Percentiles rank a stretch among this genome's conserved stretches.
Conservation (phyloP, 2,329 filamentous ascomycete species). For the Stachybotrys echinatus region DNA sequence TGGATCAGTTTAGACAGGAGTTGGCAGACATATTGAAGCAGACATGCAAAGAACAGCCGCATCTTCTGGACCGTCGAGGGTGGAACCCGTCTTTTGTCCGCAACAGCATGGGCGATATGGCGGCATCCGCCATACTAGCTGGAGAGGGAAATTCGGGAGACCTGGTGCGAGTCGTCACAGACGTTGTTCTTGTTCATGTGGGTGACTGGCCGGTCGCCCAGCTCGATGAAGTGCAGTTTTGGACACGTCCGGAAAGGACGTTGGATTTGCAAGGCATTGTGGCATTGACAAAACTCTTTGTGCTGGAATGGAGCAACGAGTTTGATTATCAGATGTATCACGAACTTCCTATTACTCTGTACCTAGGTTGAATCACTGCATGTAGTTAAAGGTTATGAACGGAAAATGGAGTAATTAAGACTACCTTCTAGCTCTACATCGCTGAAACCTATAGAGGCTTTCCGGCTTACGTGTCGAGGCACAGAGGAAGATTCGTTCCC, state of each 20-base stretch:
- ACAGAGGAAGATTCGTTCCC: too few relatives aligned
- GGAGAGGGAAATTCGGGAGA: constrained; percentile 1
- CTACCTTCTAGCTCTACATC: too few relatives aligned
- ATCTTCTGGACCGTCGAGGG: background rate
- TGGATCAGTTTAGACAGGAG: background rate
- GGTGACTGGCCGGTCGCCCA: background rate
- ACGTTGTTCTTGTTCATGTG: background rate
- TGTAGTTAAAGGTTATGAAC: too few relatives aligned
- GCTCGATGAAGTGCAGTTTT: background rate
- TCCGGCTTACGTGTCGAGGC: too few relatives aligned
- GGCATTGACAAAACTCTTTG: constrained; percentile 1
- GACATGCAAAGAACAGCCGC: background rate
- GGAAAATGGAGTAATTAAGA: too few relatives aligned
- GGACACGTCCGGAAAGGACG: background rate
- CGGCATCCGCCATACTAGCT: background rate
- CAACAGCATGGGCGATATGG: background rate
- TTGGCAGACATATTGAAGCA: background rate
- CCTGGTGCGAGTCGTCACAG: background rate
- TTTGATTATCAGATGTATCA: constrained; percentile 3
- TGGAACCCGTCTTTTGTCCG: background rate
- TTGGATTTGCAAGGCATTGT: background rate
- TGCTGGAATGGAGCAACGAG: constrained; percentile 1
- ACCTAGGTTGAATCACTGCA: background rate
- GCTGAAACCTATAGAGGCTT: too few relatives aligned
- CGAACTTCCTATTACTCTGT: background rate